Percentiles rank a stretch among this genome's conserved stretches.
Conservation (phyloP, 352 stramenopile species). For the Phytophthora cajani region DNA sequence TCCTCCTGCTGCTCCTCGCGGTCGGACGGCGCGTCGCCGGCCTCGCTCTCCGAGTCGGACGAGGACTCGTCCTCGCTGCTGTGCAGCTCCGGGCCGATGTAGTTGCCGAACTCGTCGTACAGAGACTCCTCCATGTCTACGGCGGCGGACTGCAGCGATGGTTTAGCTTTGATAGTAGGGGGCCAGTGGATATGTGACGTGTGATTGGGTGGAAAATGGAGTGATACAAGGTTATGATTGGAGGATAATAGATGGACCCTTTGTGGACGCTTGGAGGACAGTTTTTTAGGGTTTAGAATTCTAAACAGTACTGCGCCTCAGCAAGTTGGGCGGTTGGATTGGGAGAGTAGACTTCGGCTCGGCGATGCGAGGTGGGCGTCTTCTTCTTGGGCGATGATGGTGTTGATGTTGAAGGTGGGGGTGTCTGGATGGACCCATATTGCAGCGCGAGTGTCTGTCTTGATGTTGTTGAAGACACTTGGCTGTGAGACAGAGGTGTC, state of each 20-base stretch:
- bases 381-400: neutral
- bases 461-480: conserved; percentile 4
- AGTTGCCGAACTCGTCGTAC: conserved; percentile 99
- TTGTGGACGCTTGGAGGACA: conserved; percentile 2
- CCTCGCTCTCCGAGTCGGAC: conserved; percentile 55
- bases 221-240: conserved; percentile 4
- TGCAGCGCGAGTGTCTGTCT: neutral
- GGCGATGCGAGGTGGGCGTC: conserved; percentile 1
- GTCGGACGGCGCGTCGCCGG: conserved; percentile 34
- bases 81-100: conserved; percentile 98
- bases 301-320: conserved; percentile 42
- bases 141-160: neutral
- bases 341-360: conserved; percentile 15
- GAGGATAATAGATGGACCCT: conserved; percentile 5
- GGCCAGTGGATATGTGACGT: conserved; percentile 23
- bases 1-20: conserved; percentile 42
- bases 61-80: conserved; percentile 79
- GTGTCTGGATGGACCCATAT: conserved; percentile 37
- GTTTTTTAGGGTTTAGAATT: conserved; percentile 28
- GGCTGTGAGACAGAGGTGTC: neutral
- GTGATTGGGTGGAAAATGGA: conserved; percentile 15
- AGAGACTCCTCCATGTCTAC: conserved; percentile 93
- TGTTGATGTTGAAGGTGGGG: neutral
- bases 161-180: neutral
- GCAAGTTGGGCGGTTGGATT: conserved; percentile 25